Evolutionary conservation across 371 early-diverging fungal species (phyloP).

Genomic region (Chytridiales sp.): DNA sequence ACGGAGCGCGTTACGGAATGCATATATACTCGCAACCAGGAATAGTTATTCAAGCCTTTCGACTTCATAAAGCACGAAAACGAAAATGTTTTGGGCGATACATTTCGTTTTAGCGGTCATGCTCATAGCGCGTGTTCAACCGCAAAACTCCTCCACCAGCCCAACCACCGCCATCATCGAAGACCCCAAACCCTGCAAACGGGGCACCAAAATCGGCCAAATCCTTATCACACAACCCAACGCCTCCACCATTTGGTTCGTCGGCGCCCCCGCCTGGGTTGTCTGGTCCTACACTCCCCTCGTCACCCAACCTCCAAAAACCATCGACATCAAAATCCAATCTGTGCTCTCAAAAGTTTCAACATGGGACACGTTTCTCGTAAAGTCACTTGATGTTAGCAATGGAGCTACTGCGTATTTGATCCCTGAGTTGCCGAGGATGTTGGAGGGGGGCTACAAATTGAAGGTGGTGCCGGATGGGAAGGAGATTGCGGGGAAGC

Average conservation of each 20-base stretch:
- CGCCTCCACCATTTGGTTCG: slow-evolving; percentile 10
- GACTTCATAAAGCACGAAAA: too few species aligned
- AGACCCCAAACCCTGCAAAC: slow-evolving; percentile 8
- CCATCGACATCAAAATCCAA: slow-evolving; percentile 19
- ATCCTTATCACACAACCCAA: slow-evolving; percentile 19
- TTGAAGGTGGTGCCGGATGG: slow-evolving; percentile 27
- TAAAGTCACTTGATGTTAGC: slow-evolving; percentile 8
- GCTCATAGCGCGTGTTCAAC: too few species aligned
- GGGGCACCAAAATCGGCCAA: slow-evolving; percentile 13
- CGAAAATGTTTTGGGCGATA: too few species aligned
- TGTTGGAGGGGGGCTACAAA: slow-evolving; percentile 19
- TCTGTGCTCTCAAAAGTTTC: neutral
- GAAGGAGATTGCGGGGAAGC: slow-evolving; percentile 24
- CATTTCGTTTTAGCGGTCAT: too few species aligned
- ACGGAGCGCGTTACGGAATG: too few species aligned
- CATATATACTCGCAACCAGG: too few species aligned
- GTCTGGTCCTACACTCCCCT: slow-evolving; percentile 16
- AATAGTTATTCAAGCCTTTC: too few species aligned
- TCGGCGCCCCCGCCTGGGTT: slow-evolving; percentile 7
- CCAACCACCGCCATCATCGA: neutral
- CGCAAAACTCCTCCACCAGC: too few species aligned
- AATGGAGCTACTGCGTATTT: slow-evolving; percentile 20
- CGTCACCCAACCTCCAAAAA: slow-evolving; percentile 12
- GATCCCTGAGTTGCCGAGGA: too few species aligned
- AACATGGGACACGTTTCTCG: slow-evolving; percentile 1